Percentiles rank a stretch among this genome's conserved stretches.
These are phyloP conservation scores for Chaetoscypha palmicola DNA, from an alignment of 2,329 filamentous ascomycete species.

Conservation along the genomic window DNA sequence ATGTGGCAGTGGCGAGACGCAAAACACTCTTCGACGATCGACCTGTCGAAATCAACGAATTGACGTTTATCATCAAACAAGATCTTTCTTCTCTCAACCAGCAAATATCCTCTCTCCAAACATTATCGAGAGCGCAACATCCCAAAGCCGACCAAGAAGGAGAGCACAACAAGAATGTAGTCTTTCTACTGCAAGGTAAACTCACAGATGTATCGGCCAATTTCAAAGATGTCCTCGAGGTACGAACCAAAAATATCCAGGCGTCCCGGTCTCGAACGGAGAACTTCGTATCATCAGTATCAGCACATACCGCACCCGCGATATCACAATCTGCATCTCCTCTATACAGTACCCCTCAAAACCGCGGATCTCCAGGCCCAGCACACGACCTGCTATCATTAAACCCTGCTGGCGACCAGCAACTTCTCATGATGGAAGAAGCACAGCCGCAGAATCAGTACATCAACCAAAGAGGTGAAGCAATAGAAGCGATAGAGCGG, in stretches of 20 bases:
- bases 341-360: constrained; percentile 69
- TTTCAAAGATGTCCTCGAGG: constrained; percentile 96
- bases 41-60: constrained; percentile 92
- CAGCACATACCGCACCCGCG: constrained; percentile 62
- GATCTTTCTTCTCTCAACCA: constrained; percentile 80
- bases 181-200: constrained; percentile 84
- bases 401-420: constrained; percentile 79
- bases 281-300: constrained; percentile 90
- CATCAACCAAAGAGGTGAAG: constrained; percentile 87
- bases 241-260: constrained; percentile 96
- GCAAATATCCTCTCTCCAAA: constrained; percentile 78
- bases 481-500: constrained; percentile 92
- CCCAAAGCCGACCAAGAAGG: constrained; percentile 72
- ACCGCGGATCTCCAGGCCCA: constrained; percentile 57
- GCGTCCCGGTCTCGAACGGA: constrained; percentile 87
- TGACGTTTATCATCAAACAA: constrained; percentile 97
- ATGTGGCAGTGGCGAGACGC: constrained; percentile 68
- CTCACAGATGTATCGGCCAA: constrained; percentile 87
- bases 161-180: constrained; percentile 97
- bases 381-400: constrained; percentile 69
- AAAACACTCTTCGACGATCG: constrained; percentile 97
- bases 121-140: constrained; percentile 69
- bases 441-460: constrained; percentile 80
- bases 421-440: constrained; percentile 89
- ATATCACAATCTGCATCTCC: constrained; percentile 74